Percentiles rank a stretch among this genome's conserved stretches.
phyloP scores from a whole-genome alignment of 139 green algal genomes.

The Chlamydomonas applanata region DNA sequence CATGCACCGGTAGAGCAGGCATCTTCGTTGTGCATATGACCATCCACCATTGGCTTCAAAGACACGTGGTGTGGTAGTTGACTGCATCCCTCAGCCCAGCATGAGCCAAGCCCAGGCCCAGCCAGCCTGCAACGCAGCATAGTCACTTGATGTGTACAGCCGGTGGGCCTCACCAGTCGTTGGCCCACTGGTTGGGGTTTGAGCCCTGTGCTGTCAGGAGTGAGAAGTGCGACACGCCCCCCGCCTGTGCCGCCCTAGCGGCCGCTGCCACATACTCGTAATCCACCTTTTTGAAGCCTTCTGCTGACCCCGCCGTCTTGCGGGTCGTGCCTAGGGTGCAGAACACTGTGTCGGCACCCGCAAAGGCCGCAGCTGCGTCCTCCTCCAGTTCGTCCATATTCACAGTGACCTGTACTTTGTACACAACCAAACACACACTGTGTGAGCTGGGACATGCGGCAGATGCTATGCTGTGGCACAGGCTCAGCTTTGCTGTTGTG shows the following conservation, averaged over 20 bases:
- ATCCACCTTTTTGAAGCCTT: conserved; percentile 60
- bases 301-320: conserved; percentile 53
- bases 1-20: no score
- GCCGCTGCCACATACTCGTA: conserved; percentile 49
- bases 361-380: conserved; percentile 29
- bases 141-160: no score
- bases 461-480: no score
- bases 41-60: no score
- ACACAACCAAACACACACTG: neutral
- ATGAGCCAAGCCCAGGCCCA: no score
- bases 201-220: conserved; percentile 23
- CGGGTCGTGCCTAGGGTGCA: conserved; percentile 63
- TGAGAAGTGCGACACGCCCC: conserved; percentile 8
- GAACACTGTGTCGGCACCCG: conserved; percentile 46
- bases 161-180: conserved; percentile 5
- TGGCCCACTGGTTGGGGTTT: conserved; percentile 26
- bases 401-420: conserved; percentile 23
- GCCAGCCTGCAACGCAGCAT: no score
- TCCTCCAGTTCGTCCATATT: conserved; percentile 44
- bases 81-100: no score
- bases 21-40: no score
- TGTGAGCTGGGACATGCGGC: neutral
- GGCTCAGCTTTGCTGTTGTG: no score
- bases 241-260: conserved; percentile 42
- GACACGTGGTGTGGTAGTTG: no score